These are phyloP conservation scores for Monosporascus sp. DNA, from an alignment of 2,329 filamentous ascomycete species.

Conservation along the genomic window DNA sequence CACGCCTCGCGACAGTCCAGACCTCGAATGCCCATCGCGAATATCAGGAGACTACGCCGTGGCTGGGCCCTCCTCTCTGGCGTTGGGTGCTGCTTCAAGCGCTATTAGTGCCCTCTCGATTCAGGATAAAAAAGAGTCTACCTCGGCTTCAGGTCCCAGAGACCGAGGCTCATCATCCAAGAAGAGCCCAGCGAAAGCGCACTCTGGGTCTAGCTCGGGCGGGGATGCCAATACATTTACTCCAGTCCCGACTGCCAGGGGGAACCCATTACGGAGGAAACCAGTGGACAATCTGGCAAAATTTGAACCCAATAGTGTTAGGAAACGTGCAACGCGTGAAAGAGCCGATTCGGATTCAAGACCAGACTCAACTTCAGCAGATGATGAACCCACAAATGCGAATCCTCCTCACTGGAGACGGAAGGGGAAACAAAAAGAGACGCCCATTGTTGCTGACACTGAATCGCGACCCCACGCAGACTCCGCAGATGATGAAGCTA, in stretches of 20 bases:
- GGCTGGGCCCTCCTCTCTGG: slow-evolving; percentile 40
- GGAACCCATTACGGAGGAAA: slow-evolving; percentile 13
- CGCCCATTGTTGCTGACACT: slow-evolving; percentile 33
- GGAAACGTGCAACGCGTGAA: slow-evolving; percentile 12
- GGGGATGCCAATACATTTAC: neutral
- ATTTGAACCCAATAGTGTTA: slow-evolving; percentile 19
- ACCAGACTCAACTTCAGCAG: slow-evolving; percentile 13
- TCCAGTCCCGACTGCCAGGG: slow-evolving; percentile 10
- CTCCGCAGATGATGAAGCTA: slow-evolving; percentile 34
- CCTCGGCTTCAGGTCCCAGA: slow-evolving; percentile 6
- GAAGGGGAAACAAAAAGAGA: slow-evolving; percentile 37
- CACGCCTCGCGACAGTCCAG: slow-evolving; percentile 22
- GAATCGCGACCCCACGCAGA: slow-evolving; percentile 44
- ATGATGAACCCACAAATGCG: slow-evolving; percentile 14
- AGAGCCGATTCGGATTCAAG: slow-evolving; percentile 9
- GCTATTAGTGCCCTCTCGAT: slow-evolving; percentile 37
- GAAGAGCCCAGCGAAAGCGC: slow-evolving; percentile 9
- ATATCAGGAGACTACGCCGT: slow-evolving; percentile 36
- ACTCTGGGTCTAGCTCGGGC: neutral
- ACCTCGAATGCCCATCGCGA: slow-evolving; percentile 25
- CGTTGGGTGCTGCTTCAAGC: slow-evolving; percentile 52
- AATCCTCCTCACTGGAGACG: slow-evolving; percentile 16
- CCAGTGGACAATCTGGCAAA: slow-evolving; percentile 7
- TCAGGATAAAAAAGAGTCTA: slow-evolving; percentile 22
- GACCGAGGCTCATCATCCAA: slow-evolving; percentile 13